Evolutionary conservation across 139 green algal genomes (phyloP), one percentile per base, ranked within the genome.

Genomic region (Haematococcus sp.): DNA sequence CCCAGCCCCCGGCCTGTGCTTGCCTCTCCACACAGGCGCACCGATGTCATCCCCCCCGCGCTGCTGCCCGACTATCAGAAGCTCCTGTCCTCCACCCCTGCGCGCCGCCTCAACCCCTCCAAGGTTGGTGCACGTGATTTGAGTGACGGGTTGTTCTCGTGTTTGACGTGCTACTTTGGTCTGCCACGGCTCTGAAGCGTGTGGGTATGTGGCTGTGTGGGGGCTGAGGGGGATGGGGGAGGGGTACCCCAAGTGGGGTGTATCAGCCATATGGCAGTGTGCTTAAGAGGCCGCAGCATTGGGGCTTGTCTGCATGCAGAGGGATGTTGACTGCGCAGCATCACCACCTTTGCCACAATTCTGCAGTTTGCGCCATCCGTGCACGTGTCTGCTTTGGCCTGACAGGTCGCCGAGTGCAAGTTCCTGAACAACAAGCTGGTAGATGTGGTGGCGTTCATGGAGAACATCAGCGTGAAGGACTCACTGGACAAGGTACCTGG

Each of bases 401-500:
- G 33, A 13, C 76, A 87, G 81, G 81, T 97, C 32, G 83, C 86
- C 9, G 87, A 93, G 70, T 87, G 76, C 68, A 79, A 72, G n/a
- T 96, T 96, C 70, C 87, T 99, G 34, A 85, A 91, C 74, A 98
- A 95, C 83, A 84, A 92, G 70, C 81, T 98, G 51, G 90, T 97
- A 58, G 91, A 98, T 46, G 90, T 91, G 15, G 88, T 97, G 27
- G 79, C 76, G 2, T 98, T 98, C 80, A 86, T 99, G 85, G 93
- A 98, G 68, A 93, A 95, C 58, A 90, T 99, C 32, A 5, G 77
- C 0, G 78, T 95, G 56, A 95, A 95, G 81, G 94, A 98, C 69
- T 51, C 59, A 4, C 58, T 78, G 32, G 90, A 95, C 55, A 95
- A 95, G 86, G 87, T 83, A n/a, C n/a, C n/a, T n/a, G n/a, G n/a